Conservation (phyloP, 2,329 filamentous ascomycete genomes). For the Rugonectria rugulosa region DNA sequence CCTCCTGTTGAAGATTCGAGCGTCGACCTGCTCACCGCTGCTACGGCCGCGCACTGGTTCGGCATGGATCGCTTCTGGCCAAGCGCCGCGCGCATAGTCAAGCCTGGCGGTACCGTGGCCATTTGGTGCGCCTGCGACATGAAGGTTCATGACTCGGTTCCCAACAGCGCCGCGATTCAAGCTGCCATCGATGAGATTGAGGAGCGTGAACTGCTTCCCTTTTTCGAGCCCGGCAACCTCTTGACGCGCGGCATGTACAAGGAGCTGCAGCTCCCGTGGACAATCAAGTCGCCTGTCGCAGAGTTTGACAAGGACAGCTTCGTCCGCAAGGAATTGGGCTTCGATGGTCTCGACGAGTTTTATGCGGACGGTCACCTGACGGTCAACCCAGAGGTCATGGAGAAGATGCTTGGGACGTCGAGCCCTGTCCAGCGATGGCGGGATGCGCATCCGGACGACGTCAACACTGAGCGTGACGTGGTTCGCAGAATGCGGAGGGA, state of each 20-base stretch:
- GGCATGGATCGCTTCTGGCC: constrained; percentile 60
- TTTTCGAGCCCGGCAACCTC: constrained; percentile 51
- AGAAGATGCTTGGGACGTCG: constrained; percentile 45
- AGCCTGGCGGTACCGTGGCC: constrained; percentile 62
- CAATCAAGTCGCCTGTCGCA: constrained; percentile 37
- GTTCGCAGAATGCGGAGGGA: constrained; percentile 40
- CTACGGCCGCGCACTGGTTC: constrained; percentile 66
- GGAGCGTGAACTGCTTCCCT: constrained; percentile 46
- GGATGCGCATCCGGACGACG: constrained; percentile 50
- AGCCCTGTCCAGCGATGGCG: constrained; percentile 54
- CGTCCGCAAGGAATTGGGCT: constrained; percentile 52
- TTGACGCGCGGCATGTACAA: constrained; percentile 51
- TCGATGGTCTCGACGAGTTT: constrained; percentile 33
- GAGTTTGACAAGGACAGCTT: constrained; percentile 52
- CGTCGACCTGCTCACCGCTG: constrained; percentile 60
- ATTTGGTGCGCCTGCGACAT: constrained; percentile 53
- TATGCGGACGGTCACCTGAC: constrained; percentile 27
- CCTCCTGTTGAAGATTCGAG: constrained; percentile 41
- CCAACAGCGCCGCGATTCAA: constrained; percentile 53
- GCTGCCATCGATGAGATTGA: constrained; percentile 48
- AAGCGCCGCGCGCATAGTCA: constrained; percentile 54
- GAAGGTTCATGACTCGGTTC: constrained; percentile 40
- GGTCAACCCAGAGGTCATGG: constrained; percentile 44
- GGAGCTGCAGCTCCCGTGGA: constrained; percentile 59
- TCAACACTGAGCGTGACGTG: constrained; percentile 50